A percentile compares a stretch with the other conserved stretches of the same genome.
Evolutionary conservation across 345 rosid genomes (phyloP).

Genomic region (Passiflora organensis): DNA sequence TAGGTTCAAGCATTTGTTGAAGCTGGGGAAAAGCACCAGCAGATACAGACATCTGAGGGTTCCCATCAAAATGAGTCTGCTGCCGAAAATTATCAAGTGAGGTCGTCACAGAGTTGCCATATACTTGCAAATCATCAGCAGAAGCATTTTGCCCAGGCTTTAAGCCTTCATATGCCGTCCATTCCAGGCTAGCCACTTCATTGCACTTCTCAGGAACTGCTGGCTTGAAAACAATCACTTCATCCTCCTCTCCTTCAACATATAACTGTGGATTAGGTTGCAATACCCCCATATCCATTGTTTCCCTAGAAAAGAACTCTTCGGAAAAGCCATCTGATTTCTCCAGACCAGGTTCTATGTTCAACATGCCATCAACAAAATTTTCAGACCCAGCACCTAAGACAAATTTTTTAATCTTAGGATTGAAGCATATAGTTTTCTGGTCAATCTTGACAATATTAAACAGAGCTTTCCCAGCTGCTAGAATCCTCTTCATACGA

Average conservation of each 20-base stretch:
- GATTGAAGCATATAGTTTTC: constrained; percentile 55
- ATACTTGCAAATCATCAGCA: constrained; percentile 33
- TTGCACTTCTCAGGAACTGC: constrained; percentile 51
- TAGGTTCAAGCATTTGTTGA: constrained; percentile 39
- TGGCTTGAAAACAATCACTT: constrained; percentile 93
- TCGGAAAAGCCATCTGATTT: constrained; percentile 27
- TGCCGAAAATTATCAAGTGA: constrained; percentile 40
- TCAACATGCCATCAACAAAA: constrained; percentile 31
- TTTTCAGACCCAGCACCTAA: constrained; percentile 52
- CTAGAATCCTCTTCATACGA: constrained; percentile 70
- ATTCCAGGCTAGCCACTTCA: constrained; percentile 36
- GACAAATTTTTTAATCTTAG: constrained; percentile 63
- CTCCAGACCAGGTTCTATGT: constrained; percentile 23
- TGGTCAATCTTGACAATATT: constrained; percentile 56
- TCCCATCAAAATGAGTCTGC: constrained; percentile 35
- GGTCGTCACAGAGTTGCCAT: constrained; percentile 31
- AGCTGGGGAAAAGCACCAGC: constrained; percentile 39
- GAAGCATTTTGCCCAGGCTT: constrained; percentile 37
- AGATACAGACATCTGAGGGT: constrained; percentile 34
- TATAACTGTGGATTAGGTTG: constrained; percentile 35
- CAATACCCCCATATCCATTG: constrained; percentile 20
- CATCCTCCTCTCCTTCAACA: constrained; percentile 74
- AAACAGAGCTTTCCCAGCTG: constrained; percentile 76
- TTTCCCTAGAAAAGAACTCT: constrained; percentile 32
- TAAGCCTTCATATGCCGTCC: constrained; percentile 40